Conservation (phyloP, 2,329 filamentous ascomycete species). For the Aspergillus tanneri region DNA sequence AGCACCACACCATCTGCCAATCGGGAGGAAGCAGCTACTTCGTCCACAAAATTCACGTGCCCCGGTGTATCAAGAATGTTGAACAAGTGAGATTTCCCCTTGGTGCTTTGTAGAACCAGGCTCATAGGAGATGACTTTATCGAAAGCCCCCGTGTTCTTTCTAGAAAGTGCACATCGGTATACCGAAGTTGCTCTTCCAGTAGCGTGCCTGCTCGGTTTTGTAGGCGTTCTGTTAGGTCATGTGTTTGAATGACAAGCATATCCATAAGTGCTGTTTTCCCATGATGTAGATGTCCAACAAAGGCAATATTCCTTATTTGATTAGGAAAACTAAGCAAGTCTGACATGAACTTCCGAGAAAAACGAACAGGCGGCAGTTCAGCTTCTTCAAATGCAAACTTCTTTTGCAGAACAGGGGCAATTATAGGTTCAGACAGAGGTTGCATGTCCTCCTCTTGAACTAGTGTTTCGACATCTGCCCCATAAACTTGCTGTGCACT, state of each 20-base stretch:
- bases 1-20: conserved; percentile 89
- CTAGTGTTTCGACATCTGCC: conserved; percentile 87
- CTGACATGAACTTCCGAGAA: conserved; percentile 87
- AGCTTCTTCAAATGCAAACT: conserved; percentile 89
- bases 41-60: conserved; percentile 97
- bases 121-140: conserved; percentile 95
- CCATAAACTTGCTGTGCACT: conserved; percentile 97
- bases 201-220: conserved; percentile 76
- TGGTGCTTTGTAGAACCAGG: conserved; percentile 80
- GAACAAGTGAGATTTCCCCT: conserved; percentile 90
- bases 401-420: conserved; percentile 88
- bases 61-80: conserved; percentile 96
- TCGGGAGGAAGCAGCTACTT: conserved; percentile 83
- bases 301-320: conserved; percentile 91
- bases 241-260: conserved; percentile 97
- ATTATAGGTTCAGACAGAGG: conserved; percentile 90
- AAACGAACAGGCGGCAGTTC: conserved; percentile 87
- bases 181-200: conserved; percentile 90
- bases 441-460: conserved; percentile 96
- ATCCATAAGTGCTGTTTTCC: conserved; percentile 97
- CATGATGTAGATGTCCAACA: conserved; percentile 91
- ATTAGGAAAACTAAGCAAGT: conserved; percentile 93
- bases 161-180: conserved; percentile 86
- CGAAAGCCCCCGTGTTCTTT: conserved; percentile 85
- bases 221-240: conserved; percentile 73